A percentile compares a stretch with the other conserved stretches of the same genome.
These are phyloP conservation scores for Boeremia lycopersici DNA, from an alignment of 2,329 filamentous ascomycete species.

Conservation along the genomic window DNA sequence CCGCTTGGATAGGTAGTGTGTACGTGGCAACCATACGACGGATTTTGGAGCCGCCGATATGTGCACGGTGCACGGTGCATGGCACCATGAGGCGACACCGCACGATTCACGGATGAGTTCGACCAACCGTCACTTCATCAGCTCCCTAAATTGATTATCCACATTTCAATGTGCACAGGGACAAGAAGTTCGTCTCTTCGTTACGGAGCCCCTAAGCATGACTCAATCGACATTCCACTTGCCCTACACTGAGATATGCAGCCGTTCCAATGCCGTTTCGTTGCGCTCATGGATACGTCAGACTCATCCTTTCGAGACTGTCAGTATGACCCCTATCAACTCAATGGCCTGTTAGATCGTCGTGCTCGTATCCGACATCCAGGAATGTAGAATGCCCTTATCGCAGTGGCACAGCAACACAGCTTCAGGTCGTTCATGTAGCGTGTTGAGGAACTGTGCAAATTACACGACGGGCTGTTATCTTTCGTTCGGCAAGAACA, in stretches of 20 bases:
- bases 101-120: background rate
- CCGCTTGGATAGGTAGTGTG: background rate
- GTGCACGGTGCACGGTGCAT: background rate
- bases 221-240: background rate
- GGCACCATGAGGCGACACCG: background rate
- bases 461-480: background rate
- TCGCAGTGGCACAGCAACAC: background rate
- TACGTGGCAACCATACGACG: conserved; percentile 8
- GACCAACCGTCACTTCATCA: background rate
- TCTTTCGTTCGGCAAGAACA: background rate
- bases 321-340: background rate
- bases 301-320: background rate
- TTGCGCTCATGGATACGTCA: background rate
- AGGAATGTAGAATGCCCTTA: conserved; percentile 8
- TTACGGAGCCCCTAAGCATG: background rate
- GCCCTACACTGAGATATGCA: background rate
- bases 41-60: background rate
- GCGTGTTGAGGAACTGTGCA: background rate
- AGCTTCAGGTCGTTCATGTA: background rate
- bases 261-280: background rate
- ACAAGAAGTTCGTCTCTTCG: background rate
- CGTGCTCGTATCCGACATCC: background rate
- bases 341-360: background rate
- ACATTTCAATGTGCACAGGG: background rate
- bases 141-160: background rate